Evolutionary conservation across 768 basidiomycete genomes (phyloP).

Genomic region (Kwoniella dejecticola): DNA sequence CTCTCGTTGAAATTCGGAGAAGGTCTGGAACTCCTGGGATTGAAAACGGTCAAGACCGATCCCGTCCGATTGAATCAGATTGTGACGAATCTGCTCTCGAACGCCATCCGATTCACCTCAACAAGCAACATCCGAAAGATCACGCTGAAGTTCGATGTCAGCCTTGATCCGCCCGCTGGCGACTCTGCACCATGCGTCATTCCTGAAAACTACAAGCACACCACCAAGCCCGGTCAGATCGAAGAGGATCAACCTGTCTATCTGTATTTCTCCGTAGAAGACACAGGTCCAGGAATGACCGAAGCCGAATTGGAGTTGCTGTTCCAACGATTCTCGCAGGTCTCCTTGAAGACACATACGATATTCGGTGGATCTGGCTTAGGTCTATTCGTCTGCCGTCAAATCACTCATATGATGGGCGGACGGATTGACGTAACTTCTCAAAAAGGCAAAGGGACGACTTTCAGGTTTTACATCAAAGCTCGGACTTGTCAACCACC

Average conservation of each 20-base stretch:
- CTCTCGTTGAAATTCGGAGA: constrained; percentile 53
- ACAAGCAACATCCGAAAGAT: constrained; percentile 49
- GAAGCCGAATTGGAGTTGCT: constrained; percentile 55
- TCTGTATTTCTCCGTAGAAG: constrained; percentile 54
- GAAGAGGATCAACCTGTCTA: constrained; percentile 50
- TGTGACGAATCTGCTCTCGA: constrained; percentile 55
- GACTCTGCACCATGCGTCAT: constrained; percentile 46
- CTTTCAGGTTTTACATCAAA: constrained; percentile 58
- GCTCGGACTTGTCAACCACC: constrained; percentile 25
- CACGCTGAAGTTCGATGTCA: constrained; percentile 51
- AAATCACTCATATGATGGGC: constrained; percentile 54
- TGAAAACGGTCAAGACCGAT: constrained; percentile 55
- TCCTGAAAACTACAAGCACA: constrained; percentile 34
- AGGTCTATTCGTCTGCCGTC: constrained; percentile 57
- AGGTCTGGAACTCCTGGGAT: constrained; percentile 42
- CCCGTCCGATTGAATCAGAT: constrained; percentile 58
- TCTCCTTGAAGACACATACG: constrained; percentile 50
- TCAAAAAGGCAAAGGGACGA: constrained; percentile 55
- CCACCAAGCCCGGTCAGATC: background rate
- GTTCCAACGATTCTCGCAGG: constrained; percentile 58
- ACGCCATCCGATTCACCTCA: constrained; percentile 57
- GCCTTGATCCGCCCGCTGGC: constrained; percentile 49
- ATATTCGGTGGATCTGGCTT: constrained; percentile 55
- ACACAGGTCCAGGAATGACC: constrained; percentile 57
- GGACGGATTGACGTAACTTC: constrained; percentile 56